These are phyloP conservation scores for Sonneratia caseolaris DNA, from an alignment of 345 rosid species.

Conservation along the genomic window DNA sequence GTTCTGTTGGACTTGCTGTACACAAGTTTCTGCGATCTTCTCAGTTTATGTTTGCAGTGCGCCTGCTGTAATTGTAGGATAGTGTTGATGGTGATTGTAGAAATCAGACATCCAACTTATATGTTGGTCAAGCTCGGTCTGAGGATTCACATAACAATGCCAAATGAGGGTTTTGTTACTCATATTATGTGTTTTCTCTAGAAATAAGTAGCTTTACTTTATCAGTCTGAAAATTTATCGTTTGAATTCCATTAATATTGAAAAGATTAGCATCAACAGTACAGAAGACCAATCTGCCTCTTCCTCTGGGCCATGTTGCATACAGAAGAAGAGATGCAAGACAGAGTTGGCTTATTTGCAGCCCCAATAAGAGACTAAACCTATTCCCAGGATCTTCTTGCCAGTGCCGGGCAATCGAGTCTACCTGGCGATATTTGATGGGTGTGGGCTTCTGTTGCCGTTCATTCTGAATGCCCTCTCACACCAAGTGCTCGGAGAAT, in stretches of 20 bases:
- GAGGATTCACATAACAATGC: background rate
- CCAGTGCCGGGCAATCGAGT: background rate
- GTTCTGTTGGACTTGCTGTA: background rate
- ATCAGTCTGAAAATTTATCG: background rate
- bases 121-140: background rate
- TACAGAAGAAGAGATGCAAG: background rate
- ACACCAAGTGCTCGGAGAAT: slow-evolving; percentile 37
- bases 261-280: background rate
- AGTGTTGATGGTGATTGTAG: background rate
- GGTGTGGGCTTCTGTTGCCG: background rate
- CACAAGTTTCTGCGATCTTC: too few species aligned
- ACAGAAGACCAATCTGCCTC: background rate
- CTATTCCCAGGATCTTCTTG: background rate
- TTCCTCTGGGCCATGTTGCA: background rate
- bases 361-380: background rate
- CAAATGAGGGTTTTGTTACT: background rate
- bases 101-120: background rate
- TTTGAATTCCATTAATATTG: background rate
- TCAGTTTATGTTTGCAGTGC: too few species aligned
- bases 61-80: background rate
- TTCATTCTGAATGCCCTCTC: slow-evolving; percentile 2
- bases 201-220: too few species aligned
- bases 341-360: background rate
- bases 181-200: background rate
- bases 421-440: background rate